A percentile compares a stretch with the other conserved stretches of the same genome.
These are phyloP conservation scores for Venturia pyrina DNA, from an alignment of 2,329 filamentous ascomycete genomes.

Conservation along the genomic window DNA sequence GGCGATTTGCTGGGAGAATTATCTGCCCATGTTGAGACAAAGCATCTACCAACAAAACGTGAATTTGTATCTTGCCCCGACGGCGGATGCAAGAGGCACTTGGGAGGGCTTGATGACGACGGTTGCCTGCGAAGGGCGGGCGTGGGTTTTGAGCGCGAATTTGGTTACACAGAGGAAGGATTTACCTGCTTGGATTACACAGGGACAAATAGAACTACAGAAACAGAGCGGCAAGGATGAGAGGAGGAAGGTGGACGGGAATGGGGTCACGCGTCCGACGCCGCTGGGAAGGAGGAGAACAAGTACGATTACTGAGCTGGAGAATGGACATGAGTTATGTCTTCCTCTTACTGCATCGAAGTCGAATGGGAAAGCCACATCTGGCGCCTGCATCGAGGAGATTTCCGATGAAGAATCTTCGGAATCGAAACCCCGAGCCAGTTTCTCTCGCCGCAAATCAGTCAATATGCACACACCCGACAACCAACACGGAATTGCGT, in stretches of 20 bases:
- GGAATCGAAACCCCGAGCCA: not conserved
- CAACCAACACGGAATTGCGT: slow-evolving; percentile 15
- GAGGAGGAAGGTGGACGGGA: not conserved
- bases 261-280: slow-evolving; percentile 3
- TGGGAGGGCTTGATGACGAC: slow-evolving; percentile 81
- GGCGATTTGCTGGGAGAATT: slow-evolving; percentile 95
- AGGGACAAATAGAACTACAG: not conserved
- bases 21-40: slow-evolving; percentile 83
- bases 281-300: slow-evolving; percentile 25
- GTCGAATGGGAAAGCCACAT: not conserved
- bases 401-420: not conserved
- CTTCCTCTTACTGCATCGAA: slow-evolving; percentile 25
- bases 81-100: slow-evolving; percentile 71
- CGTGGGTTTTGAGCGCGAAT: slow-evolving; percentile 78
- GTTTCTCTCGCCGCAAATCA: slow-evolving; percentile 15
- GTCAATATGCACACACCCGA: slow-evolving; percentile 13
- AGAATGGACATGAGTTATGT: slow-evolving; percentile 45
- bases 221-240: slow-evolving; percentile 15
- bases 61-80: slow-evolving; percentile 84
- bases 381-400: not conserved
- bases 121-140: slow-evolving; percentile 68
- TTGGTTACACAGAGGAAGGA: slow-evolving; percentile 60
- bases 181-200: slow-evolving; percentile 41
- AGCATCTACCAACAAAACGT: slow-evolving; percentile 81
- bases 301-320: slow-evolving; percentile 32